Evolutionary conservation across 306 rosid species (phyloP).

Genomic region (Acacia crassicarpa): DNA sequence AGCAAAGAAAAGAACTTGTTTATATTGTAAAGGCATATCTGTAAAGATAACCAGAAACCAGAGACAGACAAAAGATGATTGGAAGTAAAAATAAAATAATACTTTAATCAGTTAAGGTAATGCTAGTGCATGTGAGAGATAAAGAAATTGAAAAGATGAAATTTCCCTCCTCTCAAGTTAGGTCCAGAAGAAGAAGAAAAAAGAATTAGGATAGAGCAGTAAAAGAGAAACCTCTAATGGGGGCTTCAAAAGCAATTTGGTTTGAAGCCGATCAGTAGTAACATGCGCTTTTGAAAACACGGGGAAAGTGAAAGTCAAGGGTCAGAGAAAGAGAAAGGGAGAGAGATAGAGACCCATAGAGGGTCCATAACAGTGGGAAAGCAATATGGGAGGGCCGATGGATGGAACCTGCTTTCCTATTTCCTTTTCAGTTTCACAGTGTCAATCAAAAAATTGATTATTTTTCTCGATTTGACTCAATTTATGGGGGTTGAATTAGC

Average conservation of each 20-base stretch:
- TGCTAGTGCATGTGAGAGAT: background rate
- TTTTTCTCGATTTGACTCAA: background rate
- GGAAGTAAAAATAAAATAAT: slow-evolving; percentile 29
- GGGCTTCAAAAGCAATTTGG: background rate
- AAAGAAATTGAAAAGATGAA: background rate
- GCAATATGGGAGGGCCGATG: background rate
- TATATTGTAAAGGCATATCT: slow-evolving; percentile 39
- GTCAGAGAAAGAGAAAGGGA: slow-evolving; percentile 1
- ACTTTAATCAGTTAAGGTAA: slow-evolving; percentile 14
- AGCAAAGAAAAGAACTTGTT: slow-evolving; percentile 42
- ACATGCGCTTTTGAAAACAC: background rate
- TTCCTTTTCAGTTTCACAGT: background rate
- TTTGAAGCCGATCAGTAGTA: background rate
- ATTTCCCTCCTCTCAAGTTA: background rate
- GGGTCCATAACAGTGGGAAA: slow-evolving; percentile 18
- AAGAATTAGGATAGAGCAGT: background rate
- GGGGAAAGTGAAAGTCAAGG: slow-evolving; percentile 2
- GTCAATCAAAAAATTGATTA: background rate
- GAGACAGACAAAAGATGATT: slow-evolving; percentile 8
- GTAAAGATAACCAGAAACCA: slow-evolving; percentile 40
- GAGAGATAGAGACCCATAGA: background rate
- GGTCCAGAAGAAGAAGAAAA: slow-evolving; percentile 13
- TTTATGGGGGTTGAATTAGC: background rate
- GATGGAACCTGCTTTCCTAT: slow-evolving; percentile 15
- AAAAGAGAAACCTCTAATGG: background rate